These are phyloP conservation scores for Sapria himalayana DNA, from an alignment of 345 rosid genomes.

Conservation along the genomic window DNA sequence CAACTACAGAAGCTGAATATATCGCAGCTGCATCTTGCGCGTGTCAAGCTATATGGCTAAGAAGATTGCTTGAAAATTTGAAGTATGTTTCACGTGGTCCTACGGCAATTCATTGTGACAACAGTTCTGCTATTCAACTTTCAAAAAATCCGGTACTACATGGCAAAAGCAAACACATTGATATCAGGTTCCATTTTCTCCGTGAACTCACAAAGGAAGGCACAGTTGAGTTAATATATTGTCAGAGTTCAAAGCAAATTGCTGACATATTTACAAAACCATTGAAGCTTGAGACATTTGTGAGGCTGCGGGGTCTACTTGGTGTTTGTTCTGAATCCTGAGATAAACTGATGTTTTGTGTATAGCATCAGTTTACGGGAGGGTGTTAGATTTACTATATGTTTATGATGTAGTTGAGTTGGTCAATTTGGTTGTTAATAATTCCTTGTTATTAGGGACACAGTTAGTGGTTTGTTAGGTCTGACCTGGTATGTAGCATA, in stretches of 20 bases:
- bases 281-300: not conserved
- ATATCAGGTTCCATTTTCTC: not conserved
- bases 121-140: not conserved
- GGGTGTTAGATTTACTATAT: too few species aligned
- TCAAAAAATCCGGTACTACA: not conserved
- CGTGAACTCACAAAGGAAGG: not conserved
- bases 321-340: not conserved
- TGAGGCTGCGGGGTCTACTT: not conserved
- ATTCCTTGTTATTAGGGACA: too few species aligned
- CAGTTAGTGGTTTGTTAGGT: too few species aligned
- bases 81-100: not conserved
- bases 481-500: too few species aligned
- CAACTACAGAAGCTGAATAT: too few species aligned
- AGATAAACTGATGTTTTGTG: not conserved
- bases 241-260: not conserved
- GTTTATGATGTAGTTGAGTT: too few species aligned
- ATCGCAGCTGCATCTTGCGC: not conserved
- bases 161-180: not conserved
- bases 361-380: not conserved
- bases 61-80: not conserved
- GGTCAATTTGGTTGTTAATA: too few species aligned
- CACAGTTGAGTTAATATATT: not conserved
- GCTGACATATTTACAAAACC: not conserved
- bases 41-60: not conserved
- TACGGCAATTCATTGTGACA: not conserved